Percentiles rank a stretch among this genome's conserved stretches.
Evolutionary conservation across 192 early-diverging fungal genomes (phyloP).

Genomic region (Podila verticillata): DNA sequence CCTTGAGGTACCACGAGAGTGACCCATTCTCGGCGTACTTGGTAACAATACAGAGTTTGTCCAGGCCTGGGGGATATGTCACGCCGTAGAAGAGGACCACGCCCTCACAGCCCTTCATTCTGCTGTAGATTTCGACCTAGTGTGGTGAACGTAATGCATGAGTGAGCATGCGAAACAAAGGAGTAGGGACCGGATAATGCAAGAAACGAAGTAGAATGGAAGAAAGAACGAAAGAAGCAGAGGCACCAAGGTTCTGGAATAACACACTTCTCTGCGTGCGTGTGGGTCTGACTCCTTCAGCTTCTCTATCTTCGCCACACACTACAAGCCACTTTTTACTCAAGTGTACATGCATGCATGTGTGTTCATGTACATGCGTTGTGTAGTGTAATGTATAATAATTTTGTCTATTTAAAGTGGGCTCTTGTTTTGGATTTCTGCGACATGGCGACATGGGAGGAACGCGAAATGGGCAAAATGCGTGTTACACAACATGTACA

Average conservation of each 20-base stretch:
- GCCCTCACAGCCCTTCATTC: slow-evolving; percentile 26
- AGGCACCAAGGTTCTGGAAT: neutral
- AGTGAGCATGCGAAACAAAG: neutral
- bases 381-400: too few relatives aligned
- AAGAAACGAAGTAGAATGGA: neutral
- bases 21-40: slow-evolving; percentile 49
- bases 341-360: too few relatives aligned
- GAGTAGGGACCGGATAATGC: neutral
- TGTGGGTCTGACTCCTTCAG: too few relatives aligned
- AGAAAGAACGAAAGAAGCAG: neutral
- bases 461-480: too few relatives aligned
- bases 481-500: too few relatives aligned
- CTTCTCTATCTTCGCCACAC: too few relatives aligned
- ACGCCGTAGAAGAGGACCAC: slow-evolving; percentile 44
- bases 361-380: too few relatives aligned
- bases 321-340: too few relatives aligned
- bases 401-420: too few relatives aligned
- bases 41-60: slow-evolving; percentile 46
- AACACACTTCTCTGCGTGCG: slow-evolving; percentile 39
- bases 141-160: neutral
- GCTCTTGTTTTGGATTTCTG: too few relatives aligned
- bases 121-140: slow-evolving; percentile 44
- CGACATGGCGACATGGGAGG: too few relatives aligned
- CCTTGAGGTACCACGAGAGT: slow-evolving; percentile 44
- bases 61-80: slow-evolving; percentile 41